Evolutionary conservation across 192 early-diverging fungal genomes (phyloP).

Genomic region (Entomortierella beljakovae): DNA sequence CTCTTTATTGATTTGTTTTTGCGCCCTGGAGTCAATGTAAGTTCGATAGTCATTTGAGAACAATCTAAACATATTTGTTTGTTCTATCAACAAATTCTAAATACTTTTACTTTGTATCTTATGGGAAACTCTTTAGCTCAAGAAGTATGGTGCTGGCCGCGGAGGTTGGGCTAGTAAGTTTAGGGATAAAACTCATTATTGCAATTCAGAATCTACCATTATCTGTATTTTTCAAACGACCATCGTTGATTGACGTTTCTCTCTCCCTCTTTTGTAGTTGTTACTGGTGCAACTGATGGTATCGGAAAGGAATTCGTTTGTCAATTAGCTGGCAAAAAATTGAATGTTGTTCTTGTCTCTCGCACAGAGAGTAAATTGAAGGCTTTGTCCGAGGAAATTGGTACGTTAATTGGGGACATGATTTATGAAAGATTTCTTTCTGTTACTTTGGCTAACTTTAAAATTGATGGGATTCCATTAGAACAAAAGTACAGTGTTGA

Average conservation of each 20-base stretch:
- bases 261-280: slow-evolving; percentile 59
- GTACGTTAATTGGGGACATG: slow-evolving; percentile 32
- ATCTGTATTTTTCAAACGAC: neutral
- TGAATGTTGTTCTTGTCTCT: slow-evolving; percentile 88
- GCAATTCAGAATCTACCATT: no score
- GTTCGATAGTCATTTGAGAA: neutral
- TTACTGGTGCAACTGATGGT: slow-evolving; percentile 97
- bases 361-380: slow-evolving; percentile 87
- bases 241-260: neutral
- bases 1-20: slow-evolving; percentile 57
- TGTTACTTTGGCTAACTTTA: neutral
- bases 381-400: slow-evolving; percentile 73
- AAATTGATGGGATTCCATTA: no score
- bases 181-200: neutral
- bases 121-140: slow-evolving; percentile 18
- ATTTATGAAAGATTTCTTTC: neutral
- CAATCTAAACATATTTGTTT: neutral
- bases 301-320: slow-evolving; percentile 96
- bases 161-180: slow-evolving; percentile 52
- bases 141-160: slow-evolving; percentile 50
- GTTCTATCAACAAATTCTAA: neutral
- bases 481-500: slow-evolving; percentile 69
- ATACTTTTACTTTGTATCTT: neutral
- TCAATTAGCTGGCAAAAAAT: slow-evolving; percentile 85
- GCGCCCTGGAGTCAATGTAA: slow-evolving; percentile 58